Evolutionary conservation across 805 yeast genomes (phyloP), one percentile per base, ranked within the genome.

Genomic region (Pichia cephalocereana): DNA sequence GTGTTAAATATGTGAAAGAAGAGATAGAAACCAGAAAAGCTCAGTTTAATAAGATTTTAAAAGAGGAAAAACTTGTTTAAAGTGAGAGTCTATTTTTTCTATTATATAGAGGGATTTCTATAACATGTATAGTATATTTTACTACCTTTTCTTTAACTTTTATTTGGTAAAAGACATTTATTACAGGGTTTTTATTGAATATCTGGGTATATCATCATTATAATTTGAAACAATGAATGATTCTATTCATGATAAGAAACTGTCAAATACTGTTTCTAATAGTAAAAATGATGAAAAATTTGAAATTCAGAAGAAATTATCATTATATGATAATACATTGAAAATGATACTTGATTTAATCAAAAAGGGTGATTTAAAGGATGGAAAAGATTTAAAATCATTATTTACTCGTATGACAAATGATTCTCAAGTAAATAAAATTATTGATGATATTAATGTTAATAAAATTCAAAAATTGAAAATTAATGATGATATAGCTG

Each of bases 341-440:
- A 57, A 52, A 45, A 52, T 49, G 19, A 54, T 58, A 8, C 28
- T 57, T 12, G 42, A 48, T 40, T 56, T 56, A 1, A 53, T 56
- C 4, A 55, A 51, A 38, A 51, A 44, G 32, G 54, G 57, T 4
- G 46, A 47, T 38, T 12, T 49, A 18, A 45, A 48, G 27, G 46
- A 45, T 30, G 48, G 51, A 11, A 32, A 45, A 23, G 44, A 45
- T 17, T 37, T 52, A 4, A 23, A 45, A 17, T 44, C 50, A 11
- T n/a, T 40, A 10, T 44, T 47, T 27, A 44, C 38, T 17, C 18
- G 32, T 32, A 37, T 44, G 15, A 37, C 50, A 9, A 31, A 44
- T 12, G 51, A 48, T 17, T n/a, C 8, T 8, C 42, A 40, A 23
- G 40, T 48, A 44, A 44, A 44, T 12, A 43, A 48, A 31, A 30